These are phyloP conservation scores for Carex scoparia DNA, from an alignment of 176 grass and related monocot genomes.

Conservation along the genomic window DNA sequence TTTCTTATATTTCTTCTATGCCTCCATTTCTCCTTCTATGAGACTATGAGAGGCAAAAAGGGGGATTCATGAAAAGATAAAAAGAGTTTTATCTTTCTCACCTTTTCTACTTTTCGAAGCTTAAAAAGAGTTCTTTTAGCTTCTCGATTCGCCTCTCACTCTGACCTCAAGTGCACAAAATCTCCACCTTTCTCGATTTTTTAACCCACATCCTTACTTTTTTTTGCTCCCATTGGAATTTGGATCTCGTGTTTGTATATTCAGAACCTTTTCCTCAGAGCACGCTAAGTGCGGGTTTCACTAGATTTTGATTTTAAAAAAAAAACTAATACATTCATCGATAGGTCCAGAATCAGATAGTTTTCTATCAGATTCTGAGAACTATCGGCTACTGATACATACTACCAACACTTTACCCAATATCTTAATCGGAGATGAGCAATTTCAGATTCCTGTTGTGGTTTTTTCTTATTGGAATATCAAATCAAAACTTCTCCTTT, in stretches of 20 bases:
- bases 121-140: background rate
- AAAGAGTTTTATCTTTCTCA: background rate
- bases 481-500: constrained; percentile 3
- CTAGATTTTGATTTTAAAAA: background rate
- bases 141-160: background rate
- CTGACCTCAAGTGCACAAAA: background rate
- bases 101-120: background rate
- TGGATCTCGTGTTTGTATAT: background rate
- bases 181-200: background rate
- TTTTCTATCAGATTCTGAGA: background rate
- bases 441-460: constrained; percentile 15
- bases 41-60: background rate
- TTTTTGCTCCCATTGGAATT: background rate
- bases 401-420: background rate
- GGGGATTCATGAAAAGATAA: background rate
- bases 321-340: background rate
- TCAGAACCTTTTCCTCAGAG: background rate
- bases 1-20: background rate
- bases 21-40: background rate
- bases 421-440: background rate
- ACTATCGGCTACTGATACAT: background rate
- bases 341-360: background rate
- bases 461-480: background rate
- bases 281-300: background rate
- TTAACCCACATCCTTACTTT: background rate